Conservation (phyloP, 495 filamentous ascomycete genomes). For the Penicillium longicatenatum region DNA sequence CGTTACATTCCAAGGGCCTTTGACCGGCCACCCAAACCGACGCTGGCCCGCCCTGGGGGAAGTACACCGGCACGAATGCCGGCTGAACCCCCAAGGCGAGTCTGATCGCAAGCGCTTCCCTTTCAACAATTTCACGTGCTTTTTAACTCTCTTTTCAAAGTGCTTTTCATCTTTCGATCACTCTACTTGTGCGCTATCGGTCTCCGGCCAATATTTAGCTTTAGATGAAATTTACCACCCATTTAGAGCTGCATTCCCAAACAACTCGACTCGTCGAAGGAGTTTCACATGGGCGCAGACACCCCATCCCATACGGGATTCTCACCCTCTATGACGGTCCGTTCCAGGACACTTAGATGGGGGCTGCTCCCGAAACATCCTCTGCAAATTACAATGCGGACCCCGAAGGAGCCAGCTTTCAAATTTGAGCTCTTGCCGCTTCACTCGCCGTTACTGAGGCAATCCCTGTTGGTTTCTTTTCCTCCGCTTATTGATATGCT, state of each 20-base stretch:
- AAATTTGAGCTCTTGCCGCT: constrained; percentile 74
- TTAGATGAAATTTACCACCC: constrained; percentile 75
- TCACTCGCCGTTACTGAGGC: constrained; percentile 70
- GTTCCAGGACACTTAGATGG: constrained; percentile 63
- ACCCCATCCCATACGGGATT: constrained; percentile 57
- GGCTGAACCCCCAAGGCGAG: constrained; percentile 42
- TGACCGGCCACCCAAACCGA: constrained; percentile 60
- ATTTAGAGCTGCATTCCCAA: constrained; percentile 42
- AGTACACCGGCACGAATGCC: constrained; percentile 59
- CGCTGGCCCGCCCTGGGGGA: constrained; percentile 58
- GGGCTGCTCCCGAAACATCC: constrained; percentile 58
- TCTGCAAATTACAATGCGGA: constrained; percentile 70
- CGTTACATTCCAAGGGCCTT: constrained; percentile 61
- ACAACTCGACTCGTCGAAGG: constrained; percentile 38
- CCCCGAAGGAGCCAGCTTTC: constrained; percentile 59
- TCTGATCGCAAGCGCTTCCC: constrained; percentile 65
- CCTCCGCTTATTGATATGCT: constrained; percentile 64
- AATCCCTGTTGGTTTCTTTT: constrained; percentile 77
- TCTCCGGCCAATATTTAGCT: constrained; percentile 73
- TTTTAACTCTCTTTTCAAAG: constrained; percentile 70
- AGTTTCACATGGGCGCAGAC: constrained; percentile 55
- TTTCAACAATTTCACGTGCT: constrained; percentile 78
- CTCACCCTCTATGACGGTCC: constrained; percentile 62
- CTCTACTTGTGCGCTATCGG: constrained; percentile 75
- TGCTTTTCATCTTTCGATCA: constrained; percentile 46